These are phyloP conservation scores for Kalmusia sp. DNA, from an alignment of 2,329 filamentous ascomycete species.

Conservation along the genomic window DNA sequence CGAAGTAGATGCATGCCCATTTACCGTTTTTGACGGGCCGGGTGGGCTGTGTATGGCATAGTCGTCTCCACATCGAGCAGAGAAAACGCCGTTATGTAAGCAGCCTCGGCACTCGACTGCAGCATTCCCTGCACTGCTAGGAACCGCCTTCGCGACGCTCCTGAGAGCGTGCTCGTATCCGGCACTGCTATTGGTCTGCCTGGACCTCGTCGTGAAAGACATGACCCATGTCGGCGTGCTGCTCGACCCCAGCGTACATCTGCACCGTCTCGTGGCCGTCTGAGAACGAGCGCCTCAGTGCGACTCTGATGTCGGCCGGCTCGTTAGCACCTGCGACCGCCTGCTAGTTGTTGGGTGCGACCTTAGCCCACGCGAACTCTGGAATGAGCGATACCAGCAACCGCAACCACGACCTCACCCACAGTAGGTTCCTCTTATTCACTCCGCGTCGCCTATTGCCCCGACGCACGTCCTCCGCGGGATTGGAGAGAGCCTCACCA, in stretches of 20 bases:
- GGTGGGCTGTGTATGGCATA: too few relatives aligned
- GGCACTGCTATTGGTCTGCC: slow-evolving; percentile 21
- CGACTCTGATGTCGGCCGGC: slow-evolving; percentile 29
- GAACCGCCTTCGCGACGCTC: background rate
- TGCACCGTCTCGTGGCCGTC: slow-evolving; percentile 45
- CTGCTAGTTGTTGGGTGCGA: slow-evolving; percentile 31
- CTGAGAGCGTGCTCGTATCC: slow-evolving; percentile 17
- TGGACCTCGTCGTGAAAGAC: slow-evolving; percentile 30
- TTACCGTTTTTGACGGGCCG: too few relatives aligned
- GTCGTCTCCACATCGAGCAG: background rate
- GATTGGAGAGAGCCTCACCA: slow-evolving; percentile 27
- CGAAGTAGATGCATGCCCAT: too few relatives aligned
- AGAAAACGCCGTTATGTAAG: background rate
- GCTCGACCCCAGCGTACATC: slow-evolving; percentile 28
- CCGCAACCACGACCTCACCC: slow-evolving; percentile 26
- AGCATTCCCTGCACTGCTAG: background rate
- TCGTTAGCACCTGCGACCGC: slow-evolving; percentile 30
- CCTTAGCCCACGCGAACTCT: slow-evolving; percentile 35
- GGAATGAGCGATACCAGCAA: slow-evolving; percentile 22
- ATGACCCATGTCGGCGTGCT: slow-evolving; percentile 26
- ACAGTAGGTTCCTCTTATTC: slow-evolving; percentile 30
- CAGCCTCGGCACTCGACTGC: background rate
- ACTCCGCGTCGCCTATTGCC: slow-evolving; percentile 28
- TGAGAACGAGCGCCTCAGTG: slow-evolving; percentile 33
- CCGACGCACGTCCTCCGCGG: slow-evolving; percentile 35